Conservation (phyloP, 352 stramenopile species). For the Phytophthora sojae region DNA sequence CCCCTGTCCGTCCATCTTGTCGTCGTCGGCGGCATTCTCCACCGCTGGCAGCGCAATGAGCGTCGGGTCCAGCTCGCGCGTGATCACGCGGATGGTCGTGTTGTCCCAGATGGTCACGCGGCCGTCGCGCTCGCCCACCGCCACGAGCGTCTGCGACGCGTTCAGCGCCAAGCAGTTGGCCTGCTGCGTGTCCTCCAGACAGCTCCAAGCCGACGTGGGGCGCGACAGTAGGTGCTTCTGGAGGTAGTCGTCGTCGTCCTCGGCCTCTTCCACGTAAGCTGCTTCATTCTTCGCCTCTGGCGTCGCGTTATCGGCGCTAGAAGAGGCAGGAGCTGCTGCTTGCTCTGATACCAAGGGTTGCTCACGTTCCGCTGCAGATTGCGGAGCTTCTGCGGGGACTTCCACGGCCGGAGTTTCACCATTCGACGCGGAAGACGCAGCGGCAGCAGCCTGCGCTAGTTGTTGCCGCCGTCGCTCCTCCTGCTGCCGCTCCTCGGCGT, state of each 20-base stretch:
- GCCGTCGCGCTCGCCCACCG: constrained; percentile 81
- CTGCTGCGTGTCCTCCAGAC: constrained; percentile 81
- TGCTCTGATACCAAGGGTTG: not conserved
- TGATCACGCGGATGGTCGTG: constrained; percentile 80
- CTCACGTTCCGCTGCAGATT: constrained; percentile 7
- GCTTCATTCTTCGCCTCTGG: constrained; percentile 1
- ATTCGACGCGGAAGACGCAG: constrained; percentile 15
- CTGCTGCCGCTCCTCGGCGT: constrained; percentile 38
- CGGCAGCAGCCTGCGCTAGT: constrained; percentile 20
- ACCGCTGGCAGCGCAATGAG: constrained; percentile 53
- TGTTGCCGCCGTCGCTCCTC: constrained; percentile 39
- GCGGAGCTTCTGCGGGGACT: constrained; percentile 4
- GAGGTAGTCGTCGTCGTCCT: constrained; percentile 58
- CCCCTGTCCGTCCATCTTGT: not conserved
- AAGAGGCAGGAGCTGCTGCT: not conserved
- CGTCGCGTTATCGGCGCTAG: not conserved
- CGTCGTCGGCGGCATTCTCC: not conserved
- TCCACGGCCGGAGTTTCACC: not conserved
- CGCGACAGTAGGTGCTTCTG: constrained; percentile 72
- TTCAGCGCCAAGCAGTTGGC: constrained; percentile 78
- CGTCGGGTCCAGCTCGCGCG: constrained; percentile 78
- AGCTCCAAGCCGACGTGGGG: constrained; percentile 57
- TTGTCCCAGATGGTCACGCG: constrained; percentile 89
- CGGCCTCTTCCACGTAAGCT: constrained; percentile 30
- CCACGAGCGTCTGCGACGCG: constrained; percentile 64